Base-by-base conservation (phyloP, 805 yeast species). In the Maudiozyma bulderi region DNA sequence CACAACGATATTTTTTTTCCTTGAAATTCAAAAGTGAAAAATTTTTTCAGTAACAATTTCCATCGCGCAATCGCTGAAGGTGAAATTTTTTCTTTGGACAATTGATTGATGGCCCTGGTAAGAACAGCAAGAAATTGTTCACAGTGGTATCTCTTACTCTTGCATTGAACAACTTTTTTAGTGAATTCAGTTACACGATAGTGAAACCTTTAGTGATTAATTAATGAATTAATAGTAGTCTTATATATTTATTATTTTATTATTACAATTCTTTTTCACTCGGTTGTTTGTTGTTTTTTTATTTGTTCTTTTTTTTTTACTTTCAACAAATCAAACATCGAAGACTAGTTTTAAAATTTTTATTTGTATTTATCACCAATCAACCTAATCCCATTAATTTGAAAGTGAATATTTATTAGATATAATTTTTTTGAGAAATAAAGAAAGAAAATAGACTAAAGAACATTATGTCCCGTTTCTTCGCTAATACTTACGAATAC, bases 381-480 rank as follows among this genome's bases (percentile, higher is more conserved):
- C 13, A 11, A 32, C 9, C 9, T 9, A 32, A 32, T 32, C 13
- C 38, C 38, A 35, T n/a, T n/a, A 7, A 35, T 15, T 13, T 7
- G 38, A 35, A 35, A 15, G 14, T 13, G 7, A 20, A 38, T 20
- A 38, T 15, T 38, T 38, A 28, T 38, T 38, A 14, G 13, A 38
- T 35, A 38, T 38, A 15, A 11, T 8, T 9, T 32, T 32, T 9
- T 9, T 32, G 9, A 32, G 34, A 32, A 8, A 11, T 11, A 35
- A 13, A 13, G n/a, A 8, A 39, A 13, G 6, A 39, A 39, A 15
- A 2, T 8, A 39, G 31, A 32, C 39, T 14, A 26, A 31, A 43
- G 15, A 47, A 43, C 43, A 45, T n/a, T 39, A 89, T 89, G 95
- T 88, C 98, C 59, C 86, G 95, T 73, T 91, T 93, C 78, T 93